Evolutionary conservation across 192 early-diverging fungal genomes (phyloP), one percentile per base, ranked within the genome.

Genomic region (Helicostylum pulchrum): DNA sequence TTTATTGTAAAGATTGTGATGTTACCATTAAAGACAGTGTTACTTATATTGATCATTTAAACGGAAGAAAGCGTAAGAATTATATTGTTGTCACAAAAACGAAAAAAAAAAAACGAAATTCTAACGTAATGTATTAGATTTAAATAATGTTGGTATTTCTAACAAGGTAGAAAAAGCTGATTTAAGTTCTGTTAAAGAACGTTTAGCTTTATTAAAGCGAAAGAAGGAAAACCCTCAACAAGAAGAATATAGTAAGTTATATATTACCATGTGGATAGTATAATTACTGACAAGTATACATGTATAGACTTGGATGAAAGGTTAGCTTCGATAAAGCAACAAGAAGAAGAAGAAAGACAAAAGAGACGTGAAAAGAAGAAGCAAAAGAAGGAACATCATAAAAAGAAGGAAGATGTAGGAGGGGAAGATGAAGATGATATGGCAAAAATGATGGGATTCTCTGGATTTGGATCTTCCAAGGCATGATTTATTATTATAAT

Each of bases 11-110:
- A 70, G 79, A 82, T 2, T 97, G 96, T 64, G 92, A 96, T 61
- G 85, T 87, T 56, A 87, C 87, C 4, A 81, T 94, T 56, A 95
- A 95, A 64, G 96, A 98, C 78, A 95, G 89, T 65, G 78, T 90
- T 46, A 90, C 84, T 48, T 98, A 89, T 55, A 77, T 97, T 61
- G 94, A 96, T 70, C 94, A 98, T 61, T 89, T 92, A 55, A 98
- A 96, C 72, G 91, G 92, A 62, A 82, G 81, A 62, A 91, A 90
- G 58, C 96, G 88, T 92, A 75, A 68, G 83, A 72, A 10, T 15
- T 6, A 34, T 30, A 3, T 20, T 26, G 48, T 1, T 7, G 48
- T 32, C 0, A 15, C 44, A 4, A 45, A 12, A 45, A 45, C n/a
- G n/a, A 42, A 10, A 14, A 43, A 7, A 53, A 7, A 2, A 34